A percentile compares a stretch with the other conserved stretches of the same genome.
These are phyloP conservation scores for Maudiozyma bulderi DNA, from an alignment of 805 yeast species.

Conservation along the genomic window DNA sequence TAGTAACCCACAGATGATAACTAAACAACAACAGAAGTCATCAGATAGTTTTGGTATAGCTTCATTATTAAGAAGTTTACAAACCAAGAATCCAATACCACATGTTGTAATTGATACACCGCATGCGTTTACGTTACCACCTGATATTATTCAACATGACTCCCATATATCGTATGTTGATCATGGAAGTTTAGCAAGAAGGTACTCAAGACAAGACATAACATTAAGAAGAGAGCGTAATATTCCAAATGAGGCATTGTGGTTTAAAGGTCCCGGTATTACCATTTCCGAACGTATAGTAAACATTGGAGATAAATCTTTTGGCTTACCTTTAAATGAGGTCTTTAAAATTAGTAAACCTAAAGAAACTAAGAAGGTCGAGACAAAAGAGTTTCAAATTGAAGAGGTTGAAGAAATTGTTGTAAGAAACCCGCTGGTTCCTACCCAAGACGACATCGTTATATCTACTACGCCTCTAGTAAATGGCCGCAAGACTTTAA, in stretches of 20 bases:
- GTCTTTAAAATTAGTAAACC: conserved; percentile 18
- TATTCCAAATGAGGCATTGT: conserved; percentile 38
- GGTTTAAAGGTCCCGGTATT: conserved; percentile 64
- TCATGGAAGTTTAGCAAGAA: conserved; percentile 18
- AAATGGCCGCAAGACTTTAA: neutral
- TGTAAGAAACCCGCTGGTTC: neutral
- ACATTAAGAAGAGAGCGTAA: conserved; percentile 13
- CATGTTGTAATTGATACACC: conserved; percentile 23
- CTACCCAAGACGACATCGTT: neutral
- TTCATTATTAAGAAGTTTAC: neutral
- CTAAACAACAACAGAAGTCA: conserved; percentile 1
- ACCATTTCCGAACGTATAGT: conserved; percentile 34
- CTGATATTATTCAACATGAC: conserved; percentile 23
- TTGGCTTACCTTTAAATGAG: conserved; percentile 16
- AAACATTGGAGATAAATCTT: conserved; percentile 16
- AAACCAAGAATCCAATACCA: conserved; percentile 4
- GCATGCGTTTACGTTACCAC: conserved; percentile 20
- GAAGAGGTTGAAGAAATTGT: conserved; percentile 4
- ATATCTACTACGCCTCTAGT: neutral
- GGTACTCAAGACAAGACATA: conserved; percentile 17
- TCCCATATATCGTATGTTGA: conserved; percentile 29
- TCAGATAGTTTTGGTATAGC: neutral
- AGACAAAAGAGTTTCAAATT: neutral
- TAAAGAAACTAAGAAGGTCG: conserved; percentile 7
- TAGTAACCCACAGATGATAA: neutral